phyloP scores from a whole-genome alignment of 306 rosid species.

The Gleditsia sinensis region DNA sequence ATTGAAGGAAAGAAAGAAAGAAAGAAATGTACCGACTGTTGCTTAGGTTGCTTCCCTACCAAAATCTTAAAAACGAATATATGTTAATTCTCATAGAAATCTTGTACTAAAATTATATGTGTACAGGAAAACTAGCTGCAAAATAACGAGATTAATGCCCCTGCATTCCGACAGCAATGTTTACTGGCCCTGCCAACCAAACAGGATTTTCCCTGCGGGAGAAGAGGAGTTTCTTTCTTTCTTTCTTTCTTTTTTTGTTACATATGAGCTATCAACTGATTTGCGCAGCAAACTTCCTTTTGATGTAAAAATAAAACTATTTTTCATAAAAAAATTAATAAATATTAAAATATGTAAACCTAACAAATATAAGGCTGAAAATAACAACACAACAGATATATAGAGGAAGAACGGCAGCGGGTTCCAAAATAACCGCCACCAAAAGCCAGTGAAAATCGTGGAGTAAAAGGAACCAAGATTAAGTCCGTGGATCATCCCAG shows the following conservation, averaged over 20 bases:
- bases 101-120: no score
- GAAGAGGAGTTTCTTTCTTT: no score
- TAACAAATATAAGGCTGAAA: constrained; percentile 31
- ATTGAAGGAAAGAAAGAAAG: neutral
- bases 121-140: no score
- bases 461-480: neutral
- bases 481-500: constrained; percentile 98
- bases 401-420: constrained; percentile 17
- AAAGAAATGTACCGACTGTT: neutral
- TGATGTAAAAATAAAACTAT: constrained; percentile 1
- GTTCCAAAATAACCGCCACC: constrained; percentile 6
- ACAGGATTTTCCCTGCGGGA: no score
- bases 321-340: neutral
- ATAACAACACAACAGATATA: constrained; percentile 16
- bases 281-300: neutral
- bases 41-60: neutral
- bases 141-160: no score
- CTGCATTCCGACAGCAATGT: no score
- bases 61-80: neutral
- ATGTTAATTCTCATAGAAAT: neutral
- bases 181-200: no score
- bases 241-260: no score
- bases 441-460: neutral
- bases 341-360: constrained; percentile 18
- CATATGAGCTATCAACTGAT: no score